These are phyloP conservation scores for Moricandia arvensis DNA, from an alignment of 345 rosid genomes.

Conservation along the genomic window DNA sequence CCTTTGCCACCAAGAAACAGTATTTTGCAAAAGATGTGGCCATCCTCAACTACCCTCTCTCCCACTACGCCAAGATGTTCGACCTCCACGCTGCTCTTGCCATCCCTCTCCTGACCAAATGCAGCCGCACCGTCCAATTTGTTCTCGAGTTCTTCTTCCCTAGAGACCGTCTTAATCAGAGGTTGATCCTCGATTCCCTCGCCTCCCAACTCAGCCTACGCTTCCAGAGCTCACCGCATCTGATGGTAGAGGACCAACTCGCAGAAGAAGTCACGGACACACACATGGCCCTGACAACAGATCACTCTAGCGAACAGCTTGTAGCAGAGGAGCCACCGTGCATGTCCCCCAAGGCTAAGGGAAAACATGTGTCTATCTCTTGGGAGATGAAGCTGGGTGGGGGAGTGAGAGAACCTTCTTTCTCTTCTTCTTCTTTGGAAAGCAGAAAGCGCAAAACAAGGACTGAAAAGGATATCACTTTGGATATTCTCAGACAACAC, in stretches of 20 bases:
- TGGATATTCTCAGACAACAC: conserved; percentile 76
- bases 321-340: conserved; percentile 36
- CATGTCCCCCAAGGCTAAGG: conserved; percentile 52
- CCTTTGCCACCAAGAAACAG: conserved; percentile 53
- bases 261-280: conserved; percentile 52
- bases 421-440: conserved; percentile 41
- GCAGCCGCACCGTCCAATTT: conserved; percentile 48
- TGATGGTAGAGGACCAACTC: conserved; percentile 54
- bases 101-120: conserved; percentile 53
- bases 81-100: conserved; percentile 70
- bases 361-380: conserved; percentile 53
- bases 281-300: conserved; percentile 25
- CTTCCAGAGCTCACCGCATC: conserved; percentile 46
- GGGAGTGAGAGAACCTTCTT: conserved; percentile 22
- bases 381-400: conserved; percentile 54
- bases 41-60: conserved; percentile 71
- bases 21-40: conserved; percentile 64
- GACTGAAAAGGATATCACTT: conserved; percentile 79
- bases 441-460: conserved; percentile 56
- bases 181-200: conserved; percentile 45
- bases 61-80: conserved; percentile 80
- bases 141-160: conserved; percentile 85
- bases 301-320: conserved; percentile 33
- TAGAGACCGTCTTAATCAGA: conserved; percentile 56
- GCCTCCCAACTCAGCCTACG: conserved; percentile 46